Base-by-base conservation (phyloP, 2,329 filamentous ascomycete species). In the Fusarium begoniae region DNA sequence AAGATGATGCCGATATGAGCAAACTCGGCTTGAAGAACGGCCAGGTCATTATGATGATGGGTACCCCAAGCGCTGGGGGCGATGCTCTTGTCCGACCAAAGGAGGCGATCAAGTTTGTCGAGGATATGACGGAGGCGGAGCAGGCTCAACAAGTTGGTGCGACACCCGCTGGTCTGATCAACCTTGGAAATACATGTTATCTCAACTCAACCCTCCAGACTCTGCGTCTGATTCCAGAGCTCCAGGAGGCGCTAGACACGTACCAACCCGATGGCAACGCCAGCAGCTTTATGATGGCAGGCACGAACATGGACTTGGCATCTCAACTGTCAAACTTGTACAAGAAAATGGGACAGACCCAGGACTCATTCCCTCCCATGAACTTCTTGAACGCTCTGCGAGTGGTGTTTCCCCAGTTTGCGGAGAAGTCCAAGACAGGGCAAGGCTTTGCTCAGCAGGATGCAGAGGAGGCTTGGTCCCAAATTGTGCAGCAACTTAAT, bases 81-180 rank as follows among this genome's bases (percentile, higher is more conserved):
- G 85, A 83, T 40, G 87, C 84, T 26, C 86, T 93, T 37, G 86
- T 92, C 68, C 90, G 92, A 59, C 96, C 96, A 38, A 93, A 92
- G 80, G 92, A 97, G 80, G 88, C 90, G 76, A 88, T 95, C 79
- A 96, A 93, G 83, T 99, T 99, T 79, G 84, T 97, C 72, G 96
- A 99, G 84, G 96, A 99, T 82, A 98, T 99, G 96, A 97, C 94
- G 32, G 95, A 97, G 81, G 95, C 95, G 37, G 96, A 98, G 83
- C 90, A 91, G 59, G 96, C 96, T 28, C 91, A 91, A 82, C 90
- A 93, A 80, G 92, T 92, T 68, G 95, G 94, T 66, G 95, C 95
- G 54, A 96, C 89, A 51, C 96, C 97, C 4, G 93, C 95, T 64
- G 96, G 96, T 53, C 86, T 99, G 70, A 89, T 93, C 81, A 99